Conservation (phyloP, 306 rosid genomes). For the Dryas drummondii region DNA sequence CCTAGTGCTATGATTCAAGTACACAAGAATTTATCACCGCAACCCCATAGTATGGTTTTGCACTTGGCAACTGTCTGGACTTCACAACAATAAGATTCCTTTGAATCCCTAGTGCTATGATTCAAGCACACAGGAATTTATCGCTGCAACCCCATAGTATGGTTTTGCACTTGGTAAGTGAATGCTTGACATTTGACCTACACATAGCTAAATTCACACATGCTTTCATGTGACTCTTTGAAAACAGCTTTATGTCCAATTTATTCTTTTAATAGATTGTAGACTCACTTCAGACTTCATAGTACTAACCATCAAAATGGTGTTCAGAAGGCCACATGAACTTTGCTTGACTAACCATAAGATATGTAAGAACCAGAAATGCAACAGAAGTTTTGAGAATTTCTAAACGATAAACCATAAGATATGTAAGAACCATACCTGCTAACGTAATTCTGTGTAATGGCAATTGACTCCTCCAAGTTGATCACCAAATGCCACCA, state of each 20-base stretch:
- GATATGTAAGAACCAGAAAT: not conserved
- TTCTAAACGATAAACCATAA: not conserved
- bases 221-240: not conserved
- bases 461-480: conserved; percentile 89
- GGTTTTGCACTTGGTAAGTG: not conserved
- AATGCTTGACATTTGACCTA: not conserved
- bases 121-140: not conserved
- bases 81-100: not conserved
- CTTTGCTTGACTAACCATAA: not conserved
- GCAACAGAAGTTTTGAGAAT: not conserved
- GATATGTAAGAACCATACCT: conserved; percentile 44
- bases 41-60: not conserved
- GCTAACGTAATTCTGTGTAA: conserved; percentile 92
- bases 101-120: not conserved
- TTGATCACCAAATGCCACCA: conserved; percentile 99
- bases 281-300: no score
- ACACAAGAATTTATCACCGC: not conserved
- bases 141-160: not conserved
- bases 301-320: not conserved
- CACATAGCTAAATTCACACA: not conserved
- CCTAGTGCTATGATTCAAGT: not conserved
- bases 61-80: not conserved
- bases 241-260: not conserved
- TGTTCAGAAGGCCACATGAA: not conserved
- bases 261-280: not conserved